Evolutionary conservation across 805 yeast species (phyloP).

Genomic region (Hanseniaspora hatyaiensis): DNA sequence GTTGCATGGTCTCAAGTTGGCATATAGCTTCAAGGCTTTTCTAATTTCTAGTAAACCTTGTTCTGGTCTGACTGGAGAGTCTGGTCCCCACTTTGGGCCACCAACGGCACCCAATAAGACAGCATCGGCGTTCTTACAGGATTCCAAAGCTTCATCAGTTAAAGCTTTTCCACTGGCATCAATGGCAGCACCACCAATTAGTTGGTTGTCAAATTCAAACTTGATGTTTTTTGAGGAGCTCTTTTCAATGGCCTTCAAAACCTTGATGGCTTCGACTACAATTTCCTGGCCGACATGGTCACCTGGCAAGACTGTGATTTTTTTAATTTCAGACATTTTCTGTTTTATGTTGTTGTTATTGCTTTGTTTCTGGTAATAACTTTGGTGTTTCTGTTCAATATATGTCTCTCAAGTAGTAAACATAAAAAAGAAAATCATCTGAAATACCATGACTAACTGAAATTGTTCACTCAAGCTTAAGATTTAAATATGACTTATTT

Average conservation of each 20-base stretch:
- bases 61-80: conserved; percentile 80
- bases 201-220: conserved; percentile 69
- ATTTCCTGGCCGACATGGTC: conserved; percentile 95
- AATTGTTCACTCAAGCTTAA: no score
- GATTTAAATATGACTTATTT: no score
- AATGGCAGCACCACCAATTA: conserved; percentile 97
- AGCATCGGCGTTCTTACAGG: conserved; percentile 81
- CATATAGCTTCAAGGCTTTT: conserved; percentile 86
- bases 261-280: conserved; percentile 82
- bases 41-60: conserved; percentile 90
- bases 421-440: no score
- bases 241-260: conserved; percentile 63
- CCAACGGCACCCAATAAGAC: conserved; percentile 97
- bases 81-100: conserved; percentile 99
- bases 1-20: conserved; percentile 93
- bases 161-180: conserved; percentile 92
- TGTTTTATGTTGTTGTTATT: background rate
- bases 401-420: no score
- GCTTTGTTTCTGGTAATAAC: background rate
- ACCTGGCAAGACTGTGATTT: conserved; percentile 82
- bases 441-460: no score
- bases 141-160: conserved; percentile 70
- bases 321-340: conserved; percentile 34
- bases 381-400: background rate
- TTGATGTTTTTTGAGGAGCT: conserved; percentile 39